A percentile compares a stretch with the other conserved stretches of the same genome.
Conservation (phyloP, 495 filamentous ascomycete genomes). For the Podospora conica region DNA sequence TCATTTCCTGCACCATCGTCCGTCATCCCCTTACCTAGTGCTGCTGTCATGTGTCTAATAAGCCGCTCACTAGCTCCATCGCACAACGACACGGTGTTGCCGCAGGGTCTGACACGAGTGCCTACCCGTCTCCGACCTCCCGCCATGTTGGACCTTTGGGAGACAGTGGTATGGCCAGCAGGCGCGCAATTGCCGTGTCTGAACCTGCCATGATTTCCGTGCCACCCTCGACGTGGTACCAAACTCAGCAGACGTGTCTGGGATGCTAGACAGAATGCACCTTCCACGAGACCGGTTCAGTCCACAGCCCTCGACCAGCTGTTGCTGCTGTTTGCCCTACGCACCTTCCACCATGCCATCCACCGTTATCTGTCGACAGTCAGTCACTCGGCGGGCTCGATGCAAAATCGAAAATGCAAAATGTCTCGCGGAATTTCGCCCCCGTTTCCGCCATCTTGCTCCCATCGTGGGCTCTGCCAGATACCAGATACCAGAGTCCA, state of each 20-base stretch:
- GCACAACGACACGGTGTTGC: not conserved
- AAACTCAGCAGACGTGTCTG: not conserved
- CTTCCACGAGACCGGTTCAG: not conserved
- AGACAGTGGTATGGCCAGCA: not conserved
- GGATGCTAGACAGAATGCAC: not conserved
- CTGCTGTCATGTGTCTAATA: not conserved
- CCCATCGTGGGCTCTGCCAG: not conserved
- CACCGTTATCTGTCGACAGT: not conserved
- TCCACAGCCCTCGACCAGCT: not conserved
- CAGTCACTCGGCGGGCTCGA: not conserved
- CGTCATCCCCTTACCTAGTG: not conserved
- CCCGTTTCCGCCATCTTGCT: not conserved
- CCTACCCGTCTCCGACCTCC: not conserved
- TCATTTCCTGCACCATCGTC: not conserved
- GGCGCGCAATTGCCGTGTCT: not conserved
- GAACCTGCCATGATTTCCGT: not conserved
- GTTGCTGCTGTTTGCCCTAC: not conserved
- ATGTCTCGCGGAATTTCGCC: not conserved
- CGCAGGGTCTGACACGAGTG: not conserved
- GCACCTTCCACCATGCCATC: not conserved
- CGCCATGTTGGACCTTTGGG: not conserved
- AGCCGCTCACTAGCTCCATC: not conserved
- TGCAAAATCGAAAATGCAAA: too few relatives aligned
- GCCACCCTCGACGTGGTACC: not conserved
- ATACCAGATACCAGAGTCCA: too few relatives aligned